These are phyloP conservation scores for Boletus rex-veris DNA, from an alignment of 768 basidiomycete genomes.

Conservation along the genomic window DNA sequence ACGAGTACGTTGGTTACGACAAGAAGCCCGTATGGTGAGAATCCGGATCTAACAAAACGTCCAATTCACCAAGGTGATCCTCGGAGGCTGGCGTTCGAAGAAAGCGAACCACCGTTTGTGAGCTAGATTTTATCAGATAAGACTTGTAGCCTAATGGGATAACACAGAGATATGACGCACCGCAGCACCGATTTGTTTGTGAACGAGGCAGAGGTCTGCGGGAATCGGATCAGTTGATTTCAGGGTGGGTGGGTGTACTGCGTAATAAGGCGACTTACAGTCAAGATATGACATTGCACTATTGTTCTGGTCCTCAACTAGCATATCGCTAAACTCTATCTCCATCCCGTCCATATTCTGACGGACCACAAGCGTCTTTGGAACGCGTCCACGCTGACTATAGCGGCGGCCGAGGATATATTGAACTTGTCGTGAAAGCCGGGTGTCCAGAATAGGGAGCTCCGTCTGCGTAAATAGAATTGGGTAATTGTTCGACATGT, in stretches of 20 bases:
- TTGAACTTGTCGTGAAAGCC: conserved; percentile 77
- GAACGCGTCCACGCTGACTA: conserved; percentile 48
- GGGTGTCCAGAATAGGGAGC: conserved; percentile 69
- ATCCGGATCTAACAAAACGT: not conserved
- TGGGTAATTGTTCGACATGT: not conserved
- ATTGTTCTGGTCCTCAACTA: conserved; percentile 96
- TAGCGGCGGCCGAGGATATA: conserved; percentile 77
- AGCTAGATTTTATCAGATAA: conserved; percentile 19
- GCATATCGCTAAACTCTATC: conserved; percentile 95
- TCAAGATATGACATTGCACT: conserved; percentile 90
- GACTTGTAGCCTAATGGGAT: not conserved
- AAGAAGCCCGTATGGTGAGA: conserved; percentile 1
- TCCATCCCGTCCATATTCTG: conserved; percentile 93
- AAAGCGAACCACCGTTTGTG: conserved; percentile 30
- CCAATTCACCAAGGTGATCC: conserved; percentile 32
- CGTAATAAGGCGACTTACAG: conserved; percentile 49
- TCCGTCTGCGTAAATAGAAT: conserved; percentile 44
- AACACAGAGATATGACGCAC: conserved; percentile 14
- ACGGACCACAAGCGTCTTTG: conserved; percentile 72
- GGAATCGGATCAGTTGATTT: not conserved
- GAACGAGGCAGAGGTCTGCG: conserved; percentile 32
- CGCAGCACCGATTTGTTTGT: conserved; percentile 31
- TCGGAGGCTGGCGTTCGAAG: conserved; percentile 24
- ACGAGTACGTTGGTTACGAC: conserved; percentile 9
- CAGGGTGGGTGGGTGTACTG: not conserved